Conservation (phyloP, 2,329 filamentous ascomycete species). For the Alternaria hordeiaustralica region DNA sequence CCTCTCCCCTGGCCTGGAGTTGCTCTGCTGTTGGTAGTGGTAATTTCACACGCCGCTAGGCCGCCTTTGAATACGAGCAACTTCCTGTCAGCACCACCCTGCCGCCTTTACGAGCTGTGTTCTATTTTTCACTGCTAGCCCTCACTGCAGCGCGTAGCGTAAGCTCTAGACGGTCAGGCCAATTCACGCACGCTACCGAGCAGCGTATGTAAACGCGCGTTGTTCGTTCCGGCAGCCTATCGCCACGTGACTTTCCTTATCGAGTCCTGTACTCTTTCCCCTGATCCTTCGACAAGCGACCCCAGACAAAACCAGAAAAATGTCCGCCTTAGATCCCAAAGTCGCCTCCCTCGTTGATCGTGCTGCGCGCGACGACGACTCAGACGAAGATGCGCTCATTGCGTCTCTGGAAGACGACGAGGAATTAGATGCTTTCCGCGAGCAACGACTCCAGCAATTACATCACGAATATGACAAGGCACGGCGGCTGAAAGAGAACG, state of each 20-base stretch:
- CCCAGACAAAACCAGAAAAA: slow-evolving; percentile 29
- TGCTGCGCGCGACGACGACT: slow-evolving; percentile 51
- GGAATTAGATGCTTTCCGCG: slow-evolving; percentile 61
- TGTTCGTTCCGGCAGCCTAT: slow-evolving; percentile 5
- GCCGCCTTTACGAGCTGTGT: slow-evolving; percentile 8
- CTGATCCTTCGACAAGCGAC: slow-evolving; percentile 25
- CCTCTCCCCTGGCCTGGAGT: slow-evolving; percentile 35
- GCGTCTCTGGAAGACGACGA: slow-evolving; percentile 64
- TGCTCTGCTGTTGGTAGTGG: slow-evolving; percentile 17
- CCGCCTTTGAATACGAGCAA: slow-evolving; percentile 23
- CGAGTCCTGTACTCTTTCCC: slow-evolving; percentile 13
- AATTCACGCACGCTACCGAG: background rate
- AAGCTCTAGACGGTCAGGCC: background rate
- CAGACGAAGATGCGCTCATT: slow-evolving; percentile 66
- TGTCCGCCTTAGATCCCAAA: slow-evolving; percentile 57
- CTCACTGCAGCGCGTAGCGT: background rate
- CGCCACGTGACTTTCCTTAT: slow-evolving; percentile 26
- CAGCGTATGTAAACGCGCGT: background rate
- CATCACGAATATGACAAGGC: slow-evolving; percentile 62
- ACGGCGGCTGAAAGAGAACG: slow-evolving; percentile 57
- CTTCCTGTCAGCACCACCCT: slow-evolving; percentile 24
- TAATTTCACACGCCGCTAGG: slow-evolving; percentile 41
- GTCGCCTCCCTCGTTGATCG: slow-evolving; percentile 60
- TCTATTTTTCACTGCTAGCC: slow-evolving; percentile 10
- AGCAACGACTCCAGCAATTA: slow-evolving; percentile 63